phyloP scores from a whole-genome alignment of 192 early-diverging fungal genomes.

The Backusella macrospora region DNA sequence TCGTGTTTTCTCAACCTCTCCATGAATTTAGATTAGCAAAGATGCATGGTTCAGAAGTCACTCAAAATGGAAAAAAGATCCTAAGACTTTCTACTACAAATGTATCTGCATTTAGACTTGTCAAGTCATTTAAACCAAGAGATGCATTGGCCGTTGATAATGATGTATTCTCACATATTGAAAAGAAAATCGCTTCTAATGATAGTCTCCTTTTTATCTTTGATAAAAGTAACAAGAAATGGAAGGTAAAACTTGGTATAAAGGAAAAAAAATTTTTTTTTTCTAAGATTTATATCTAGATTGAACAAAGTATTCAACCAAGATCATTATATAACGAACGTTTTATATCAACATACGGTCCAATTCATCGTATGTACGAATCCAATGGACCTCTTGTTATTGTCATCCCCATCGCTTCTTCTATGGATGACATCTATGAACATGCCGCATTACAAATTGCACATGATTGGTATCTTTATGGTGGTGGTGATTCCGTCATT shows the following conservation, averaged over 20 bases:
- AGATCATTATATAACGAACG: background rate
- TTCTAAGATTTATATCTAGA: too few species aligned
- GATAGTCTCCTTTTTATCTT: background rate
- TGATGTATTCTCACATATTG: background rate
- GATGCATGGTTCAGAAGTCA: background rate
- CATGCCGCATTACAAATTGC: constrained; percentile 61
- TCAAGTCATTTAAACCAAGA: background rate
- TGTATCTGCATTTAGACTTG: constrained; percentile 18
- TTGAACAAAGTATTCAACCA: background rate
- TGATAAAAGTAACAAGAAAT: background rate
- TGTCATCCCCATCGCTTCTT: constrained; percentile 42
- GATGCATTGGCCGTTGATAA: background rate
- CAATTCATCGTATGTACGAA: constrained; percentile 49
- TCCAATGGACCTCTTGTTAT: constrained; percentile 52
- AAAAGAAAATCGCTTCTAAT: background rate
- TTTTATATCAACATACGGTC: constrained; percentile 49
- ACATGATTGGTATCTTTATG: constrained; percentile 68
- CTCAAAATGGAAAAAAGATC: background rate
- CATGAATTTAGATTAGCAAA: background rate
- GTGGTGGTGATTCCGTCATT: constrained; percentile 61
- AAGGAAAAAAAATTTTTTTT: too few species aligned
- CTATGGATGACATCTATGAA: constrained; percentile 6
- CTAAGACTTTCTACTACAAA: background rate
- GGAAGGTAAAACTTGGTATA: background rate
- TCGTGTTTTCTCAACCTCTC: too few species aligned